A percentile compares a stretch with the other conserved stretches of the same genome.
Conservation (phyloP, 2,329 filamentous ascomycete genomes). For the Ustilaginoidea virens region DNA sequence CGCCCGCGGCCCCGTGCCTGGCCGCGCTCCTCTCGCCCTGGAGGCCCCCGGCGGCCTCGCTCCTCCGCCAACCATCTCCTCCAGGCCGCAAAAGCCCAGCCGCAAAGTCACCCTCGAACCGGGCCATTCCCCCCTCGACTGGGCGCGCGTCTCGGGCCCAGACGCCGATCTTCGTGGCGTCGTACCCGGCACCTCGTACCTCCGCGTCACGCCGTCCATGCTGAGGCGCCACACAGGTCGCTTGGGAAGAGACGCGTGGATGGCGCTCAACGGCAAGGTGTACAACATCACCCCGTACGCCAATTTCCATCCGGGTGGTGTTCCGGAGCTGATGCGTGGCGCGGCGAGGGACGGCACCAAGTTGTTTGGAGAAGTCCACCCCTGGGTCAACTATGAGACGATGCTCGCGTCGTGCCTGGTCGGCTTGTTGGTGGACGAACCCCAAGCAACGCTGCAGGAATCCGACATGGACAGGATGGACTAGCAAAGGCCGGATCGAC, state of each 20-base stretch:
- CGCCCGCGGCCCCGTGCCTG: slow-evolving; percentile 25
- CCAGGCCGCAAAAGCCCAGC: slow-evolving; percentile 37
- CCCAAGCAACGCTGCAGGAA: slow-evolving; percentile 18
- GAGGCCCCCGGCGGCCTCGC: slow-evolving; percentile 28
- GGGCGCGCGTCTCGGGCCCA: slow-evolving; percentile 63
- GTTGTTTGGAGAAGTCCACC: slow-evolving; percentile 51
- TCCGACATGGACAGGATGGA: slow-evolving; percentile 47
- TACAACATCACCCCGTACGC: slow-evolving; percentile 90
- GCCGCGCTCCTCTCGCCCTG: slow-evolving; percentile 18
- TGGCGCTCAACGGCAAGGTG: slow-evolving; percentile 72
- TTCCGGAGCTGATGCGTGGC: slow-evolving; percentile 51
- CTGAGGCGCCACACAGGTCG: slow-evolving; percentile 67
- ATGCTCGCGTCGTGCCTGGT: slow-evolving; percentile 51
- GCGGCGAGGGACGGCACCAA: slow-evolving; percentile 47
- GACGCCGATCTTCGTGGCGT: slow-evolving; percentile 52
- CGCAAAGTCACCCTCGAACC: slow-evolving; percentile 72
- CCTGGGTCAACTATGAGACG: slow-evolving; percentile 59
- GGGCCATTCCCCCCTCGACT: slow-evolving; percentile 89
- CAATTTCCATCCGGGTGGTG: slow-evolving; percentile 80
- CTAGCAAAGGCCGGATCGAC: too few relatives aligned
- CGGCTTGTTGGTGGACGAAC: slow-evolving; percentile 46
- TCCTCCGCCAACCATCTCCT: slow-evolving; percentile 37
- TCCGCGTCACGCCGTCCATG: slow-evolving; percentile 70
- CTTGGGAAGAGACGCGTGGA: slow-evolving; percentile 80
- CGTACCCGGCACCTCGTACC: slow-evolving; percentile 32